Evolutionary conservation across 331 rosid genomes (phyloP).

Genomic region (Quercus tomentella): DNA sequence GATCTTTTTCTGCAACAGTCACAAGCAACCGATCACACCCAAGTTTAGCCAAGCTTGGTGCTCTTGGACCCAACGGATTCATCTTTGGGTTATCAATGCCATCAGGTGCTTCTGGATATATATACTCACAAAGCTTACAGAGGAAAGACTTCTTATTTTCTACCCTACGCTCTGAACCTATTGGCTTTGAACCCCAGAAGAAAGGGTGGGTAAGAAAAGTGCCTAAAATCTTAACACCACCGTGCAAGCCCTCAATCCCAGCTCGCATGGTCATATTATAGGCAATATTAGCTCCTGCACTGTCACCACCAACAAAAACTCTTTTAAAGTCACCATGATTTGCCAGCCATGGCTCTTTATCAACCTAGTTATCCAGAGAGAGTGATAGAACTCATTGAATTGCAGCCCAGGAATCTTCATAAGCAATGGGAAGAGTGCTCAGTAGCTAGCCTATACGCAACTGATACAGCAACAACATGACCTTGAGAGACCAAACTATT

Average conservation of each 20-base stretch:
- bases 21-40: conserved; percentile 37
- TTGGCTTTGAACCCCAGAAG: conserved; percentile 38
- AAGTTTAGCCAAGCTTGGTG: conserved; percentile 36
- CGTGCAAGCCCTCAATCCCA: conserved; percentile 28
- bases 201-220: conserved; percentile 34
- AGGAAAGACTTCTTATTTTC: conserved; percentile 5
- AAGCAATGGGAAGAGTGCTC: conserved; percentile 54
- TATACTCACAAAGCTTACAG: conserved; percentile 16
- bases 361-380: background rate
- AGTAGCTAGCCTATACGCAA: conserved; percentile 56
- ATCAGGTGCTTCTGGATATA: conserved; percentile 31
- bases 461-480: conserved; percentile 41
- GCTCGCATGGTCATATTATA: conserved; percentile 37
- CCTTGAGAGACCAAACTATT: conserved; percentile 38
- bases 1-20: conserved; percentile 34
- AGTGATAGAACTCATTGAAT: conserved; percentile 48
- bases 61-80: conserved; percentile 27
- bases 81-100: conserved; percentile 41
- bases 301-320: conserved; percentile 53
- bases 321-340: conserved; percentile 27
- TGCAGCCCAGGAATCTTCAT: conserved; percentile 51
- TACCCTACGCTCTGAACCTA: conserved; percentile 22
- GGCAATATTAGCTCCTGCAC: conserved; percentile 50
- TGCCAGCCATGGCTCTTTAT: conserved; percentile 37
- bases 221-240: conserved; percentile 24